phyloP scores from a whole-genome alignment of 108 stramenopile species.

The Aurantiochytrium sp. region DNA sequence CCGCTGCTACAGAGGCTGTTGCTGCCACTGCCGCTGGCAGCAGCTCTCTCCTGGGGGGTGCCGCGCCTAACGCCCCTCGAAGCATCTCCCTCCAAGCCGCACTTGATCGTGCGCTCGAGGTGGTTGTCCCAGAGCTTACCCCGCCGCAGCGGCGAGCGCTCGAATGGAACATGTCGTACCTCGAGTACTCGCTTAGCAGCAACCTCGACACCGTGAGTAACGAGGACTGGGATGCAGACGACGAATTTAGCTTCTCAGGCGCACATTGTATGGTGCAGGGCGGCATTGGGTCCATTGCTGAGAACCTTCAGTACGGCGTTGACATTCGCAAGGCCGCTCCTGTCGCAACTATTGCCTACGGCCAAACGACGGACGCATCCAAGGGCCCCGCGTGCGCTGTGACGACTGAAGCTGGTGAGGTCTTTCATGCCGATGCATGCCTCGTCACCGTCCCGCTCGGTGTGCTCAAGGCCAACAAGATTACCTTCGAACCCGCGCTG shows the following conservation, averaged over 20 bases:
- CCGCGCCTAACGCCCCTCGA: neutral
- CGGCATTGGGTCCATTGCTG: neutral
- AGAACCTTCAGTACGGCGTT: neutral
- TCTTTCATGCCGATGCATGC: neutral
- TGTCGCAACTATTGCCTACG: neutral
- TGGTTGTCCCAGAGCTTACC: neutral
- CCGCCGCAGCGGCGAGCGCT: neutral
- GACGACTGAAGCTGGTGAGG: neutral
- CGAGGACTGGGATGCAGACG: constrained; percentile 8
- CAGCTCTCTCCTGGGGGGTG: too few relatives aligned
- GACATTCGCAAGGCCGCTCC: neutral
- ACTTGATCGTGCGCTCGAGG: neutral
- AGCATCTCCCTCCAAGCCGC: neutral
- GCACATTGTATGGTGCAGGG: constrained; percentile 2
- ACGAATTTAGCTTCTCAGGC: neutral
- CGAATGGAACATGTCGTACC: neutral
- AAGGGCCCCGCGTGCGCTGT: neutral
- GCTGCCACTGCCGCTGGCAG: too few relatives aligned
- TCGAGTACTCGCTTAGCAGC: constrained; percentile 8
- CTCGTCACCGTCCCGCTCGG: constrained; percentile 75
- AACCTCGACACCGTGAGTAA: constrained; percentile 4
- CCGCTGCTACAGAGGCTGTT: neutral
- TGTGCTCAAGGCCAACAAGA: constrained; percentile 59
- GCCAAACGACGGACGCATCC: neutral
- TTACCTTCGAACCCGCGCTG: constrained; percentile 63